Base-by-base conservation (phyloP, 805 yeast species). In the Brettanomyces bruxellensis region DNA sequence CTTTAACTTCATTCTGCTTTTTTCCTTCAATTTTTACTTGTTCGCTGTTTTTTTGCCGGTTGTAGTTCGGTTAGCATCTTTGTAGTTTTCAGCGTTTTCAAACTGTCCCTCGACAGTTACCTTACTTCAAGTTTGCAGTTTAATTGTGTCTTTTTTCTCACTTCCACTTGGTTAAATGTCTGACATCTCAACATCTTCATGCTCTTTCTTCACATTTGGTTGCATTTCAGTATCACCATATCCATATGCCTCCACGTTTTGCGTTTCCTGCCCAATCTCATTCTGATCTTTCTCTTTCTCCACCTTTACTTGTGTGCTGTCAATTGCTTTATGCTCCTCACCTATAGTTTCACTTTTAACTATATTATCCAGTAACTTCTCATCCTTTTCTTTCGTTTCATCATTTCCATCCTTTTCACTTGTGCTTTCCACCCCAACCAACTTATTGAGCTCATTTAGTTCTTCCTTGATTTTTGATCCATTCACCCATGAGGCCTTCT, bases 401-500 rank as follows among this genome's bases (percentile, higher is more conserved):
- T n/a, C 41, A 12, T 38, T 23, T 23, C 7, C 25, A 2, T 38
- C 28, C 25, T 38, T 18, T 18, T 22, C 25, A 13, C 24, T 25
- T 13, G 13, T 9, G 7, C 18, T 23, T 7, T 3, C 41, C 25
- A n/a, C 41, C 41, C 18, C 18, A 18, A 35, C 8, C 38, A 35
- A 22, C 34, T 40, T 14, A 32, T 43, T 24, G 8, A 71, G 46
- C 4, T 56, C 57, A 13, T 55, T 54, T 45, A 79, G 49, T 53
- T 78, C 79, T 40, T 70, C 72, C 8, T 68, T 63, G 43, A 83
- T 66, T 58, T 83, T 82, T 51, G 68, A 72, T 37, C 68, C 66
- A 3, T 89, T 88, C 28, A 83, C 72, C 66, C 76, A 72, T 4
- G 86, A 77, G 34, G 88, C 86, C 65, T 83, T 82, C 51, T 81